phyloP scores from a whole-genome alignment of 2,329 filamentous ascomycete genomes.

The Drechslera avenae region DNA sequence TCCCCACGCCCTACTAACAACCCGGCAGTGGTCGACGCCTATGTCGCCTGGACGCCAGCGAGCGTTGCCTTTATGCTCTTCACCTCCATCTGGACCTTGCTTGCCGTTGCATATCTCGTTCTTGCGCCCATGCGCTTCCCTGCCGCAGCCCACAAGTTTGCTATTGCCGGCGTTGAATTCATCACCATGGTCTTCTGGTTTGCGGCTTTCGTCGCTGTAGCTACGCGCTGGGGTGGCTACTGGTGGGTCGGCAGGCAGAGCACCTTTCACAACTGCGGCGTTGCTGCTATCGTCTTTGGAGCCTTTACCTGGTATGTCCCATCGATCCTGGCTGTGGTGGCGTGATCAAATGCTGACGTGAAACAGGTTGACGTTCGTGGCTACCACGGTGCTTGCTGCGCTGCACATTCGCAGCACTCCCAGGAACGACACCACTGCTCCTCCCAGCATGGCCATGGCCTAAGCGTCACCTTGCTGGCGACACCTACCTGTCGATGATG shows the following conservation, averaged over 20 bases:
- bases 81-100: conserved; percentile 72
- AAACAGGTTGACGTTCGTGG: conserved; percentile 57
- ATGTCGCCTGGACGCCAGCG: conserved; percentile 57
- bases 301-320: conserved; percentile 66
- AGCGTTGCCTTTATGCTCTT: conserved; percentile 80
- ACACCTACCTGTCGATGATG: neutral
- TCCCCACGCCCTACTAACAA: conserved; percentile 6
- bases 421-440: conserved; percentile 36
- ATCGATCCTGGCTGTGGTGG: neutral
- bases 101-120: conserved; percentile 73
- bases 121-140: conserved; percentile 68
- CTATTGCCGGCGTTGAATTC: conserved; percentile 70
- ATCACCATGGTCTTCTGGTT: conserved; percentile 92
- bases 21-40: conserved; percentile 54
- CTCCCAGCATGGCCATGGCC: conserved; percentile 48
- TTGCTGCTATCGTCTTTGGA: conserved; percentile 70
- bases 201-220: conserved; percentile 79
- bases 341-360: conserved; percentile 14
- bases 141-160: conserved; percentile 67
- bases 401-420: conserved; percentile 54
- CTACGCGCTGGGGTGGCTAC: conserved; percentile 65
- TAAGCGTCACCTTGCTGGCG: conserved; percentile 19
- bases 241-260: conserved; percentile 54
- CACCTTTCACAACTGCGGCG: conserved; percentile 60
- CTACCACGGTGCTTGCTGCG: conserved; percentile 56